Evolutionary conservation across 2,329 filamentous ascomycete genomes (phyloP), one percentile per base, ranked within the genome.

Genomic region (Chaetothyriales sp.): DNA sequence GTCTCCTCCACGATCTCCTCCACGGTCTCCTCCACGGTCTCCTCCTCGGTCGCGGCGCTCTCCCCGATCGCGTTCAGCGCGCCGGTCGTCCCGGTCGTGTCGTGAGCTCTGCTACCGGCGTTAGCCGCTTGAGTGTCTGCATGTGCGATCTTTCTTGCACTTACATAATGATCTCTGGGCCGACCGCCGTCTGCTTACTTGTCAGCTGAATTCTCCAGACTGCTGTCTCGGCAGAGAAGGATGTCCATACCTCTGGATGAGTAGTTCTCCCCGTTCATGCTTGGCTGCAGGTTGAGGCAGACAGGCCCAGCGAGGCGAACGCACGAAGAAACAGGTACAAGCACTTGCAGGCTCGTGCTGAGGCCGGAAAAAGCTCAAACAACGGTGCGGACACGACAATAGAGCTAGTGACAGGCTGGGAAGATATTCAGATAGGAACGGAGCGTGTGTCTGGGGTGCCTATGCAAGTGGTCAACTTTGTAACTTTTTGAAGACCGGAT

Each of bases 251-350:
- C 84, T 79, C 85, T 79, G 61, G 83, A 80, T 64, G 80, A 80
- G 69, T 89, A 90, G 67, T 75, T 83, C 67, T 90, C 85, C 65
- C 84, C 85, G 83, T 90, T 90, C 86, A 92, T 92, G 53, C 54
- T 79, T 63, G 43, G 39, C 46, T 39, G 22, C 22, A 43, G 47
- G n/a, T 26, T 18, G 22, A 44, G 47, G 25, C 12, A 26, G 8
- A 6, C 43, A 26, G 10, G 43, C 43, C 43, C 18, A 36, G 47
- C 10, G 9, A 19, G 43, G 43, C 43, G n/a, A 10, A 2, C 15
- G 3, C 32, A 39, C 10, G 15, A 2, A 39, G 32, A 39, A 8
- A 39, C 10, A 39, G 32, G 32, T 2, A 10, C 5, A 5, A 15
- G 10, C 32, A 5, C 10, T 15, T 15, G 7, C 32, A 10, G 28